Evolutionary conservation across 257 asterid species (phyloP), one percentile per base, ranked within the genome.

Genomic region (Agastache rugosa): DNA sequence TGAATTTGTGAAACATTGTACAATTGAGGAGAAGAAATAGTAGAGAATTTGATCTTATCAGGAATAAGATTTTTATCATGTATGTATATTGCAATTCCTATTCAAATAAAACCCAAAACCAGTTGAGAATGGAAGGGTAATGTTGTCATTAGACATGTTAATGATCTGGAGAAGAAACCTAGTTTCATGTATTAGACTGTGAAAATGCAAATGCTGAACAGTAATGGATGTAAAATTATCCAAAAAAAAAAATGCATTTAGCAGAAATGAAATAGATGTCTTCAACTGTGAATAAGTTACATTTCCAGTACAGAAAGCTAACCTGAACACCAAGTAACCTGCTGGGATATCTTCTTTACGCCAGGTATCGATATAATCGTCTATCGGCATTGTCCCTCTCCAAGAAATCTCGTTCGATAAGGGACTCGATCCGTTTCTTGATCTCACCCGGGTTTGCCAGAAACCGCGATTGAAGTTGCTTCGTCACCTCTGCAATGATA

Each of bases 351-450:
- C 25, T 41, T 42, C 75, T 39, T 83, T 79, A 87, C 37, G 90
- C 90, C 19, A 87, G 75, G 68, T 83, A 87, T n/a, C 83, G 83
- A 45, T 85, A 87, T 72, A 83, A 75, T 47, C 72, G 55, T 19
- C 89, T 79, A 59, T 85, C 87, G 0, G 60, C 47, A 10, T 62
- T 74, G 56, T 87, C 93, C 79, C 93, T 80, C 77, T 87, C 90
- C 85, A 87, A 77, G 79, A 82, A 87, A 29, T 87, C 93, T 5
- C 90, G 78, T 68, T 87, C 90, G 10, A 87, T 87, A 17, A 87
- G 85, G 60, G 89, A 82, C 76, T 87, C 93, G 5, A 87, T 81
- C 34, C 93, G 81, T 75, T 85, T 87, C 90, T 82, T 85, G 7
- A 87, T 86, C 68, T 71, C 90, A 16, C 78, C 81, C 1, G 90